Evolutionary conservation across 257 asterid genomes (phyloP), one percentile per base, ranked within the genome.

Genomic region (Solanum okadae): DNA sequence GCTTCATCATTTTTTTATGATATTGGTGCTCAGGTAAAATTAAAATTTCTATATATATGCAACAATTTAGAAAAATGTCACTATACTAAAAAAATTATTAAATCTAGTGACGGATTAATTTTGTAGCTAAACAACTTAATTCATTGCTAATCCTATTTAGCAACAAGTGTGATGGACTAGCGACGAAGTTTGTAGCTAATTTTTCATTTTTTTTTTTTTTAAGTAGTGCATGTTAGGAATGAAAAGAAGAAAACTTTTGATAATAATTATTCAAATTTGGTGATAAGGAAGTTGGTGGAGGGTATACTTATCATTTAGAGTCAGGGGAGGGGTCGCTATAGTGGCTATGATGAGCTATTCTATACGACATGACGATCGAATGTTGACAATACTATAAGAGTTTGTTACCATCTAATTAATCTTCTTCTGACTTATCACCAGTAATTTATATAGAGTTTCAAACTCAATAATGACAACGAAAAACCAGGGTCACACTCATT

Each of bases 1-100:
- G 95, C 93, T 85, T 94, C 98, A 78, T 95, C 98, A 76, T 94
- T 93, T 76, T 95, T 95, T 83, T 94, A 91, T 73, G 96, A 93
- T 79, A 91, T 95, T 90, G 98, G 97, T 59, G 96, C 94, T 49
- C 94, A 95, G 96, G 98, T 94, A 87, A 86, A 4, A 13, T 13
- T 52, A 68, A 2, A 67, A 2, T 10, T 13, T 46, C 0, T 65
- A 10, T 13, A 10, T 83, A 46, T 2, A 18, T 71, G 3, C 5
- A 13, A 44, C 52, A 40, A 8, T 89, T 85, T 85, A 78, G 15
- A 4, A 8, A 59, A 59, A 49, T 49, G 22, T 15, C 0, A 46
- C 20, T 46, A 14, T 46, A 46, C 8, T 46, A 46, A 46, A 46
- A 14, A 46, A 46, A 46, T 38, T 0, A 46, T 14, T 14, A 0